Evolutionary conservation across 805 yeast species (phyloP).

Genomic region (Danielia reshetovae): DNA sequence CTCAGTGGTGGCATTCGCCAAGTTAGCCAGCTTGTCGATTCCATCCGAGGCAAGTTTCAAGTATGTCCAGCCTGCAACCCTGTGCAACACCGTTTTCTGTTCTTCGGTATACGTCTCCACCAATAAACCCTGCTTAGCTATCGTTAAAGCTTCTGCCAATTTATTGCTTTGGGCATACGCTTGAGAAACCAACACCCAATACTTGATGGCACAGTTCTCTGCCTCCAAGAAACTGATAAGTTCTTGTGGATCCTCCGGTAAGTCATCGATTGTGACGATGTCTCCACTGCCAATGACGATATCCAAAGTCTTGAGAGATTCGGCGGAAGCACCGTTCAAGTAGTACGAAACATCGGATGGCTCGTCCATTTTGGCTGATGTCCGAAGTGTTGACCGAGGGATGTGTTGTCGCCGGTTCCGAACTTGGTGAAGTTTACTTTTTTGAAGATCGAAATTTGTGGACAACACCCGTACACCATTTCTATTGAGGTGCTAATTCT

Average conservation of each 20-base stretch:
- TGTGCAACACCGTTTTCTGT: constrained; percentile 51
- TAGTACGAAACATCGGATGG: constrained; percentile 28
- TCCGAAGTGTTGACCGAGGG: no score
- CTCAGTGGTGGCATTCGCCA: constrained; percentile 22
- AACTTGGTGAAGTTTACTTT: constrained; percentile 11
- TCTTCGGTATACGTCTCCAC: constrained; percentile 30
- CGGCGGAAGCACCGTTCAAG: constrained; percentile 27
- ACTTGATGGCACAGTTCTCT: constrained; percentile 70
- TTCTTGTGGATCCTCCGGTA: constrained; percentile 88
- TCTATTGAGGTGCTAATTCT: background rate
- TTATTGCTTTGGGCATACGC: constrained; percentile 69
- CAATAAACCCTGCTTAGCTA: constrained; percentile 58
- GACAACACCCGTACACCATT: constrained; percentile 1
- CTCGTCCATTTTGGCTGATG: constrained; percentile 1
- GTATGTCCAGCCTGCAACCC: constrained; percentile 72
- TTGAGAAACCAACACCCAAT: constrained; percentile 80
- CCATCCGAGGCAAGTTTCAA: constrained; percentile 36
- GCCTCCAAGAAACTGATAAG: constrained; percentile 72
- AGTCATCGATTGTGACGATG: constrained; percentile 80
- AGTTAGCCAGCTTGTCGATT: constrained; percentile 20
- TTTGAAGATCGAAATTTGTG: background rate
- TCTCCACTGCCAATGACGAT: constrained; percentile 77
- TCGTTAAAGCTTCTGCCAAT: constrained; percentile 57
- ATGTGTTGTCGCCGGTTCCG: constrained; percentile 6
- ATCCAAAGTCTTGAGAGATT: constrained; percentile 38